Evolutionary conservation across 352 stramenopile genomes (phyloP), one percentile per base, ranked within the genome.

Genomic region (Globisporangium acanthophoron): DNA sequence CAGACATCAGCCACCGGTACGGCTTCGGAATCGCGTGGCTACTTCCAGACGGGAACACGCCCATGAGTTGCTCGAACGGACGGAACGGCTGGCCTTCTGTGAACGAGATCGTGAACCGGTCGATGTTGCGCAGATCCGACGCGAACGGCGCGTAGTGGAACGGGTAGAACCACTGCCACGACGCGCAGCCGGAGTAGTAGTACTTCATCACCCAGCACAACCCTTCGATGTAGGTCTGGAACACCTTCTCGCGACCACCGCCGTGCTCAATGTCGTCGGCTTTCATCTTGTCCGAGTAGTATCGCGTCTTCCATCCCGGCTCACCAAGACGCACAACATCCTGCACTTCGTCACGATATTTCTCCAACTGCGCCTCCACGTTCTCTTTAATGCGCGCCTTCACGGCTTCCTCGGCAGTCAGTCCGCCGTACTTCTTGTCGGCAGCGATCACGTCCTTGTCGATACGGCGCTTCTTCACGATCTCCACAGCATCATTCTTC

Each of bases 91-190:
- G 66, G 20, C 96, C 96, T 29, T 98, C 66, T 29, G 97, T 80
- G 68, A 99, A 99, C 44, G 86, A 78, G 58, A 99, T 97, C 56
- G 84, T 78, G 29, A 90, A 90, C 3, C 80, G 73, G 56, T 92
- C 83, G 37, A 97, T 88, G 59, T 96, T 92, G 43, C 76, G 88
- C 40, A 98, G 71, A 66, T 98, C 94, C 0, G 85, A 96, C 24
- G 95, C 85, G 46, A 98, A 94, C 3, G 94, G 94, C 0, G 96
- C 96, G 76, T 99, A 99, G 71, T 99, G 97, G 73, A 99, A 99
- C 2, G 97, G 98, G 71, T 98, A 99, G 70, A 99, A 99, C 98
- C 98, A 99, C 46, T 96, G 87, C 98, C 98, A 99, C 56, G 90
- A 98, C 49, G 97, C 96, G 70, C 97, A 99, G 1, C 97, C 98